Base-by-base conservation (phyloP, 1,284 basidiomycete genomes). In the Trichosporon ovoides region DNA sequence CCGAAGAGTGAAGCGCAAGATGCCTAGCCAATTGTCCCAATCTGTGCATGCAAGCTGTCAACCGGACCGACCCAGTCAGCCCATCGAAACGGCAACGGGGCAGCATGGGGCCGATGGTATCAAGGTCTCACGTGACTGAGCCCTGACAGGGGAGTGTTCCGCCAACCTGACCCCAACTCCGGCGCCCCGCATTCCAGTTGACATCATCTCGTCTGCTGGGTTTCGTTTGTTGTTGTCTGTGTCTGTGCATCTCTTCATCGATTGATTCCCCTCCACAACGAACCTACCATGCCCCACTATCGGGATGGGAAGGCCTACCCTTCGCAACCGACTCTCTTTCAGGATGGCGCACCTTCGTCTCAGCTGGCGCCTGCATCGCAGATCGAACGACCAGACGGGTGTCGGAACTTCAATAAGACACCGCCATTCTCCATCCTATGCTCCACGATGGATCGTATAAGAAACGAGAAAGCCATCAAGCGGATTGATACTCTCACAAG, bases 361-460 rank as follows among this genome's bases (percentile, higher is more conserved):
- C 55, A 57, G 19, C 35, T 61, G 1, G 57, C 65, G 1, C 63
- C 65, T 0, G 58, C 68, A 1, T 65, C 72, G 1, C 68, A 60
- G 11, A 63, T 77, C 22, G 74, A 78, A 34, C 66, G 75, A 4
- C 77, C 78, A 2, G 52, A 61, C 31, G 75, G 74, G 22, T 77
- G 77, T 50, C 63, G 74, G 60, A 78, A 78, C 52, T 65, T 64
- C 18, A 57, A 73, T 20, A 65, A 72, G 3, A 76, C 77, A 0
- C 77, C 78, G 0, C 58, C 72, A 3, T 79, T 80, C 61, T 59
- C 67, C 3, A 38, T 76, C 0, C 55, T 79, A 9, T 78, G 76
- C 52, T 60, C 63, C 4, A 66, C 77, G 35, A 76, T 79, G 68
- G 74, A 79, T 36, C 62, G 71, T 7, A 53, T 79, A 20, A 57